phyloP scores from a whole-genome alignment of 2,329 filamentous ascomycete species.

The Pyricularia pennisetigena region DNA sequence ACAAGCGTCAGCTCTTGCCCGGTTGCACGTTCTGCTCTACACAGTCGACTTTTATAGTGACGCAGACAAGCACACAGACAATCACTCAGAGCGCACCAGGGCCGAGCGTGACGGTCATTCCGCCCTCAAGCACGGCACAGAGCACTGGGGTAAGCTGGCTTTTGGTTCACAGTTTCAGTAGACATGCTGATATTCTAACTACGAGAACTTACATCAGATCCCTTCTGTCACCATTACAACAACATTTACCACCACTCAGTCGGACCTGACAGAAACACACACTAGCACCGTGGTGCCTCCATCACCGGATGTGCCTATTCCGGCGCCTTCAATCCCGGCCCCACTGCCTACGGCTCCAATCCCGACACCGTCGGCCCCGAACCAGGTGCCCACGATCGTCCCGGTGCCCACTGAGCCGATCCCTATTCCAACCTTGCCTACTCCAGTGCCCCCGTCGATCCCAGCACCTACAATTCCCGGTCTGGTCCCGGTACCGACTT shows the following conservation, averaged over 20 bases:
- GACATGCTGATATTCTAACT: background rate
- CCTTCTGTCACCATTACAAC: background rate
- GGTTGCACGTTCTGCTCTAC: background rate
- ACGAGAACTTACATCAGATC: background rate
- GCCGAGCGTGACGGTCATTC: background rate
- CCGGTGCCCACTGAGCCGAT: too few species aligned
- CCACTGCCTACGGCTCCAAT: too few species aligned
- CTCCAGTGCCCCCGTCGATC: too few species aligned
- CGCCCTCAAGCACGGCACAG: background rate
- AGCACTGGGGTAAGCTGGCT: background rate
- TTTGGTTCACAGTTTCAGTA: background rate
- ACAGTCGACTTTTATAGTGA: background rate
- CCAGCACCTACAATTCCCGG: too few species aligned
- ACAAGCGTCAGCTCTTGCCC: background rate
- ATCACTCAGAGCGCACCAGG: background rate
- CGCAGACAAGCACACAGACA: background rate
- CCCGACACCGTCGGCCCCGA: too few species aligned
- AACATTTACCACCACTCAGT: background rate
- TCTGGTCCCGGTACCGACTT: too few species aligned
- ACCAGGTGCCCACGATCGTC: too few species aligned
- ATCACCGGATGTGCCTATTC: background rate
- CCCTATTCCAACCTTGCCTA: too few species aligned
- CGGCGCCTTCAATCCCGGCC: too few species aligned
- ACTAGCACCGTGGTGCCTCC: background rate
- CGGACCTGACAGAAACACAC: background rate